Evolutionary conservation across 2,329 filamentous ascomycete species (phyloP).

Genomic region (Penicillium sp.): DNA sequence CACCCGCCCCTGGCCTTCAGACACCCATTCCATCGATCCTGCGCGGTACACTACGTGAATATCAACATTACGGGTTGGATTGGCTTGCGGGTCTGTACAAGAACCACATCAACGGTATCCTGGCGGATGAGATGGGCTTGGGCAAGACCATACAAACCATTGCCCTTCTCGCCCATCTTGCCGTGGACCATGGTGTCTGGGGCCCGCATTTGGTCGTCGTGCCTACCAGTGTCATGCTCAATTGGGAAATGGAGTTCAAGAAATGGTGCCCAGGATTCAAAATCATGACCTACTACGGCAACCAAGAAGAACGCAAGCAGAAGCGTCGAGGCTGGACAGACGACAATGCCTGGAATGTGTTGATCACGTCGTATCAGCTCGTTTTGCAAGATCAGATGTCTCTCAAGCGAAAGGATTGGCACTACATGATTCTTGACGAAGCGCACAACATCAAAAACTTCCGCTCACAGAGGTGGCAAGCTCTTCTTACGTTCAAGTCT

Average conservation of each 20-base stretch:
- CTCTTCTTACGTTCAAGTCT: slow-evolving; percentile 88
- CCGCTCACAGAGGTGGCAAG: slow-evolving; percentile 95
- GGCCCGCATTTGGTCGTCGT: slow-evolving; percentile 94
- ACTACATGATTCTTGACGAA: slow-evolving; percentile 97
- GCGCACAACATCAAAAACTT: slow-evolving; percentile 99
- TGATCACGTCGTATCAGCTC: slow-evolving; percentile 96
- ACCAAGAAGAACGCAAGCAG: slow-evolving; percentile 81
- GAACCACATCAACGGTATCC: slow-evolving; percentile 89
- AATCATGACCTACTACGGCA: slow-evolving; percentile 94
- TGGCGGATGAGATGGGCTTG: slow-evolving; percentile 97
- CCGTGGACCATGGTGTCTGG: slow-evolving; percentile 87
- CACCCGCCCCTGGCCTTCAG: slow-evolving; percentile 49
- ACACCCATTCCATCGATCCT: slow-evolving; percentile 77
- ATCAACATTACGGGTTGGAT: slow-evolving; percentile 94
- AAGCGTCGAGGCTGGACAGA: slow-evolving; percentile 93
- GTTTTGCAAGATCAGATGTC: slow-evolving; percentile 91
- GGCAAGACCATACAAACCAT: slow-evolving; percentile 99
- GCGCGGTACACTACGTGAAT: slow-evolving; percentile 85
- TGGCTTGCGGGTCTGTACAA: slow-evolving; percentile 93
- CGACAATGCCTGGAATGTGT: slow-evolving; percentile 91
- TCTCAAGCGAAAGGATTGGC: slow-evolving; percentile 89
- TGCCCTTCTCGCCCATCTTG: slow-evolving; percentile 84
- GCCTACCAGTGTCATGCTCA: slow-evolving; percentile 96
- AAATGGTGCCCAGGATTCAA: slow-evolving; percentile 98
- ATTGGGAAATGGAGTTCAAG: slow-evolving; percentile 99